Conservation (phyloP, 78 protist genomes). For the Dictyostelium purpureum region DNA sequence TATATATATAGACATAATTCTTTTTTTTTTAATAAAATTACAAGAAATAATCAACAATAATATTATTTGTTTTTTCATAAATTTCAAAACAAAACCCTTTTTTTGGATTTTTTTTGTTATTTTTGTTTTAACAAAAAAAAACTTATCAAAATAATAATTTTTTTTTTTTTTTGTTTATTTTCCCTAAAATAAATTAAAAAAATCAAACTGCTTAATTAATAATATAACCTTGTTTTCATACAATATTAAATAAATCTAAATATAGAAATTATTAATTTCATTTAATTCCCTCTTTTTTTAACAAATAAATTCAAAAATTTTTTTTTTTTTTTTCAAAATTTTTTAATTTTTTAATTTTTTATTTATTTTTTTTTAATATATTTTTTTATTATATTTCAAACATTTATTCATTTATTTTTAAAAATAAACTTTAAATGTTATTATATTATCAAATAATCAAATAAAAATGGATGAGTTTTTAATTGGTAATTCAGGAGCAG, state of each 20-base stretch:
- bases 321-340: not conserved
- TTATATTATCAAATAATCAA: not conserved
- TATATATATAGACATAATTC: too few relatives aligned
- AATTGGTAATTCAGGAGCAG: conserved; percentile 69
- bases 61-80: not conserved
- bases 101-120: too few relatives aligned
- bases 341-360: not conserved
- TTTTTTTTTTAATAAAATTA: too few relatives aligned
- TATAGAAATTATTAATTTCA: not conserved
- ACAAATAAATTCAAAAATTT: too few relatives aligned
- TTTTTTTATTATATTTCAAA: not conserved
- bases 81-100: not conserved
- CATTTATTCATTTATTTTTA: not conserved
- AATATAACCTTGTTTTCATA: too few relatives aligned
- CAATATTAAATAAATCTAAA: not conserved
- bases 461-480: conserved; percentile 41
- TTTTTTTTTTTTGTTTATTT: too few relatives aligned
- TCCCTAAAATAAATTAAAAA: not conserved
- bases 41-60: too few relatives aligned
- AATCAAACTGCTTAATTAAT: too few relatives aligned
- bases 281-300: not conserved
- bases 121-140: too few relatives aligned
- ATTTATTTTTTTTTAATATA: not conserved
- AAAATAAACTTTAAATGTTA: not conserved
- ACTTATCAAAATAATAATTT: not conserved